Evolutionary conservation across 768 basidiomycete species (phyloP).

Genomic region (Amanita thiersii): DNA sequence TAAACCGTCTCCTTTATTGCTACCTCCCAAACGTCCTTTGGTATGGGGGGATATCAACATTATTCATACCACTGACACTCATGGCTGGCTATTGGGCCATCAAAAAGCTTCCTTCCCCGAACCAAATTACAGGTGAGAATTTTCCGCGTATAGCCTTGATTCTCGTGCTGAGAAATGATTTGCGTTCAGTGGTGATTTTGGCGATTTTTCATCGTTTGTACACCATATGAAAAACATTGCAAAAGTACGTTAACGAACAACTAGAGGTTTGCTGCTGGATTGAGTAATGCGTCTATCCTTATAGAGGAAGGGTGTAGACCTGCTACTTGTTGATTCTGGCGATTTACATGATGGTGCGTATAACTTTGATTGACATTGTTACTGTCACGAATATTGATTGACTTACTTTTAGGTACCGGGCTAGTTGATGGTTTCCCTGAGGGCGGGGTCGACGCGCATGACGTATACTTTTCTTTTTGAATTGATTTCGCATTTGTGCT

Average conservation of each 20-base stretch:
- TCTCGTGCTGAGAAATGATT: neutral
- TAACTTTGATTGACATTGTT: too few relatives aligned
- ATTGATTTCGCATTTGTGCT: neutral
- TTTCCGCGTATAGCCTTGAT: neutral
- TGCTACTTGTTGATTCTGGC: slow-evolving; percentile 81
- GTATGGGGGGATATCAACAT: slow-evolving; percentile 90
- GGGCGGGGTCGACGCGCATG: slow-evolving; percentile 65
- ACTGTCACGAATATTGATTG: too few relatives aligned
- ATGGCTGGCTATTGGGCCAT: slow-evolving; percentile 70
- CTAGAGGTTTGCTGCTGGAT: neutral
- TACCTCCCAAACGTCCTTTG: slow-evolving; percentile 59
- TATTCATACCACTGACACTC: slow-evolving; percentile 79
- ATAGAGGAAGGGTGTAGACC: slow-evolving; percentile 66
- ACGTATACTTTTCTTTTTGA: slow-evolving; percentile 32
- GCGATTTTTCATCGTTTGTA: slow-evolving; percentile 87
- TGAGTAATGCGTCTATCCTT: too few relatives aligned
- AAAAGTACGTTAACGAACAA: slow-evolving; percentile 26
- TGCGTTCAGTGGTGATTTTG: slow-evolving; percentile 31
- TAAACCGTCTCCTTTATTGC: slow-evolving; percentile 32
- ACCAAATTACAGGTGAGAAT: slow-evolving; percentile 56
- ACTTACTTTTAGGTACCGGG: slow-evolving; percentile 58
- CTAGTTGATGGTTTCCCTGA: slow-evolving; percentile 68
- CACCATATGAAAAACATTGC: slow-evolving; percentile 75
- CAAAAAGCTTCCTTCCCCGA: slow-evolving; percentile 67
- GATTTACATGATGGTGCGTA: slow-evolving; percentile 65